Conservation (phyloP, 441 rosid genomes). For the Gossypium davidsonii region DNA sequence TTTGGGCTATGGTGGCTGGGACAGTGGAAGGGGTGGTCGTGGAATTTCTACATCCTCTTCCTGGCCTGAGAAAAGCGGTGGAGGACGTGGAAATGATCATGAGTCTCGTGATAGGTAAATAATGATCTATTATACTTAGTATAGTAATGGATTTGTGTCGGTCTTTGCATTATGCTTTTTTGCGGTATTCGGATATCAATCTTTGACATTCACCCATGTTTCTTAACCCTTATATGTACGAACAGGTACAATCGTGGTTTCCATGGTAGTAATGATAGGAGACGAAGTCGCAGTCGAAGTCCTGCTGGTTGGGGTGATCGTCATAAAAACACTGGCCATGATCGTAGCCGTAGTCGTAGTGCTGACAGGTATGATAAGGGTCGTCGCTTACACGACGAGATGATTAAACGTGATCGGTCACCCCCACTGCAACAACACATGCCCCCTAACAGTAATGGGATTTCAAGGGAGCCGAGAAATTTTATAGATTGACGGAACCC, state of each 20-base stretch:
- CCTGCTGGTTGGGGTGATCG: conserved; percentile 39
- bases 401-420: conserved; percentile 46
- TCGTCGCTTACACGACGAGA: conserved; percentile 58
- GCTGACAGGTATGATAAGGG: conserved; percentile 45
- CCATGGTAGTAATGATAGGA: conserved; percentile 29
- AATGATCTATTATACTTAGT: background rate
- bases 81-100: conserved; percentile 40
- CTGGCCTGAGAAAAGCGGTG: conserved; percentile 29
- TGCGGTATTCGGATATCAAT: background rate
- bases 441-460: background rate
- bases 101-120: conserved; percentile 50
- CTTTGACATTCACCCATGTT: background rate
- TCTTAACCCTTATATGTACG: background rate
- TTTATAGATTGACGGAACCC: conserved; percentile 1
- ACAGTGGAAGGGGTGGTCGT: conserved; percentile 48
- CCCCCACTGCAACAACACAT: conserved; percentile 13
- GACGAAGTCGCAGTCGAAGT: conserved; percentile 34
- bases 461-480: background rate
- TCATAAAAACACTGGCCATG: conserved; percentile 24
- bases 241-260: conserved; percentile 37
- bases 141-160: background rate
- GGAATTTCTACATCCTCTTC: conserved; percentile 27
- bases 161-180: background rate
- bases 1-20: conserved; percentile 41
- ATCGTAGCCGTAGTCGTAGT: conserved; percentile 50